A percentile compares a stretch with the other conserved stretches of the same genome.
Conservation (phyloP, 495 filamentous ascomycete genomes). For the Pseudevernia furfuracea region DNA sequence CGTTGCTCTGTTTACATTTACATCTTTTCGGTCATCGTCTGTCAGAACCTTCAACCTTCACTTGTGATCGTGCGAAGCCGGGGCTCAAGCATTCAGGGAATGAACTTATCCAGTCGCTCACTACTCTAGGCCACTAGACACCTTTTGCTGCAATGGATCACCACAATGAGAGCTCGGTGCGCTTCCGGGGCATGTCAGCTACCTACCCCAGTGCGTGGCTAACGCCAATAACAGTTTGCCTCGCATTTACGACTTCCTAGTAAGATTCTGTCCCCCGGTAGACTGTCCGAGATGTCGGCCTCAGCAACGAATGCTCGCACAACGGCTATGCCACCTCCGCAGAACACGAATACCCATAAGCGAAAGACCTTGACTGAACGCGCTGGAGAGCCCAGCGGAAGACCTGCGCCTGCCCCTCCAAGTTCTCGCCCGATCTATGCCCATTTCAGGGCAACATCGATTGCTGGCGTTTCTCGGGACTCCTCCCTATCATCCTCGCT, state of each 20-base stretch:
- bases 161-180: slow-evolving; percentile 26
- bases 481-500: slow-evolving; percentile 39
- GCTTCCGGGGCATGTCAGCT: neutral
- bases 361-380: slow-evolving; percentile 52
- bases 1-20: slow-evolving; percentile 7
- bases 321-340: slow-evolving; percentile 43
- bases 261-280: slow-evolving; percentile 27
- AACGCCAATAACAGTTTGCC: slow-evolving; percentile 15
- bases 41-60: neutral
- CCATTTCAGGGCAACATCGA: slow-evolving; percentile 33
- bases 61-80: neutral
- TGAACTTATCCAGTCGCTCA: neutral
- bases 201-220: neutral
- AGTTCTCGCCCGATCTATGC: slow-evolving; percentile 32
- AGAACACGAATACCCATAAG: slow-evolving; percentile 38
- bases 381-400: slow-evolving; percentile 42
- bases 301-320: slow-evolving; percentile 64
- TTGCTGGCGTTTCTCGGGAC: slow-evolving; percentile 35
- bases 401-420: slow-evolving; percentile 33
- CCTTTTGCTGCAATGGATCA: slow-evolving; percentile 19
- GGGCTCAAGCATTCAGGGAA: neutral
- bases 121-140: neutral
- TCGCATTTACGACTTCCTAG: slow-evolving; percentile 22
- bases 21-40: neutral
- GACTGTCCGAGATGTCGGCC: slow-evolving; percentile 51